Conservation (phyloP, 306 rosid genomes). For the Gleditsia sinensis region DNA sequence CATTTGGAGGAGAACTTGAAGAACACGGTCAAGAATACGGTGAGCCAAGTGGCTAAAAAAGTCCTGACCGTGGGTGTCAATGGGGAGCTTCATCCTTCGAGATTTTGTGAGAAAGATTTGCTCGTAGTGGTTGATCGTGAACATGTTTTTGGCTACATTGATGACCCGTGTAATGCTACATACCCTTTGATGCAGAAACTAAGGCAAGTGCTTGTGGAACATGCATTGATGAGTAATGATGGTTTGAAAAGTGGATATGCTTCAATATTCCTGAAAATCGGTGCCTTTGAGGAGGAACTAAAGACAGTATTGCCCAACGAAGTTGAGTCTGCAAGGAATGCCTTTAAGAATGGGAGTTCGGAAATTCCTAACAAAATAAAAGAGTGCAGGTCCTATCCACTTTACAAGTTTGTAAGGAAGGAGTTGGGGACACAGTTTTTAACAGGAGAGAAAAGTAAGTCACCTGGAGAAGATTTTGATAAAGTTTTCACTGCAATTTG, state of each 20-base stretch:
- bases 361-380: conserved; percentile 39
- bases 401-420: conserved; percentile 38
- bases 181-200: conserved; percentile 48
- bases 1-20: conserved; percentile 49
- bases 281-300: conserved; percentile 48
- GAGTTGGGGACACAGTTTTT: conserved; percentile 24
- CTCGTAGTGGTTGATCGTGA: conserved; percentile 44
- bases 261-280: conserved; percentile 40
- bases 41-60: conserved; percentile 45
- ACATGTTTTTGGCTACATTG: conserved; percentile 44
- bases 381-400: conserved; percentile 37
- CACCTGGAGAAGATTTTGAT: conserved; percentile 46
- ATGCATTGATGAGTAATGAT: conserved; percentile 33
- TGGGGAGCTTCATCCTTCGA: conserved; percentile 43
- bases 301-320: conserved; percentile 42
- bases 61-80: conserved; percentile 33
- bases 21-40: conserved; percentile 34
- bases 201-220: conserved; percentile 45
- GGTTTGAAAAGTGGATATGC: conserved; percentile 31
- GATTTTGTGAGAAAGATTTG: conserved; percentile 45
- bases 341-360: conserved; percentile 39
- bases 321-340: conserved; percentile 39
- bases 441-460: conserved; percentile 31
- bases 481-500: conserved; percentile 36
- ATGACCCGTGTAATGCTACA: conserved; percentile 41